Evolutionary conservation across 2,329 filamentous ascomycete genomes (phyloP), one percentile per base, ranked within the genome.

Genomic region (Phaeosphaeriaceae sp.): DNA sequence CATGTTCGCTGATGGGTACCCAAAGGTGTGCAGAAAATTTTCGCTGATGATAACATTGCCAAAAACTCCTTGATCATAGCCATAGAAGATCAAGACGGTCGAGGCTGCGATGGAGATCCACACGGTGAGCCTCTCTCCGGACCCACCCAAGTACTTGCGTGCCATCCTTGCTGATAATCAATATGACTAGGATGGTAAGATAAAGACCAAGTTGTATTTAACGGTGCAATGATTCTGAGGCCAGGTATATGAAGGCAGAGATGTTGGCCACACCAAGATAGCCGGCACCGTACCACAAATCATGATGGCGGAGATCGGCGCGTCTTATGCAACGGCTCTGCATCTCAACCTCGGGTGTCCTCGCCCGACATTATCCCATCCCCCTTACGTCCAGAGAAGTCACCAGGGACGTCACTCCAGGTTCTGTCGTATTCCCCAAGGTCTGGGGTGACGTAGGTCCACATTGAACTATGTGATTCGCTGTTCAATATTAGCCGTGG

Each of bases 101-200:
- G 78, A 81, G 1, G 82, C 81, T 13, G 82, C 81, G 19, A 84
- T 72, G 5, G 80, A 82, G 44, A 85, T 84, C 82, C 82, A 84
- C 17, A 84, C 75, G 0, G 82, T 84, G n/a, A 85, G 74, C 25
- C 75, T 70, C 58, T 82, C 78, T 31, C 83, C 83, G 44, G 81
- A 83, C 33, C 82, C 82, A 60, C 82, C 83, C 49, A 84, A 78
- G 58, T 84, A 85, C 64, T 79, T 81, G 46, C 79, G 78, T 27
- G 77, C 77, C 80, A 85, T 79, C 45, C 13, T 31, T 54, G 48
- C 21, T 44, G 40, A 31, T 7, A 13, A 54, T 36, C 15, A 44
- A 52, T 36, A 17, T 22, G 42, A 47, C 27, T 22, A 22, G 21
- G 31, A 49, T 45, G 42, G 40, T 36, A 19, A n/a, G 17, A n/a